These are phyloP conservation scores for Komagataella pastoris DNA, from an alignment of 805 yeast genomes.

Conservation along the genomic window DNA sequence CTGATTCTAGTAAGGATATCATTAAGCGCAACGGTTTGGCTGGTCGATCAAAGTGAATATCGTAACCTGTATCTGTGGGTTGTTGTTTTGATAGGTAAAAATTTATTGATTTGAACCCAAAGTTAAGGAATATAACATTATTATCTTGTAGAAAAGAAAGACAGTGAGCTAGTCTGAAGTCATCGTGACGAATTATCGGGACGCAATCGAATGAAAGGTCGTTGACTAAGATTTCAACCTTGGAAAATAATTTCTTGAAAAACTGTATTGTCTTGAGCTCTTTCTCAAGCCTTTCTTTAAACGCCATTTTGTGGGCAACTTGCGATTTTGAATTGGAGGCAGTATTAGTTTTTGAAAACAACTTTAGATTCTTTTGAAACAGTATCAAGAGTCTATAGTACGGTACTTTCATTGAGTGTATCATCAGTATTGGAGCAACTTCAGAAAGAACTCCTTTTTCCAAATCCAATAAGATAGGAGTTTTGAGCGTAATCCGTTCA, in stretches of 20 bases:
- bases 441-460: neutral
- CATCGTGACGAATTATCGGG: neutral
- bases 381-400: neutral
- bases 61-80: constrained; percentile 27
- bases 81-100: constrained; percentile 7
- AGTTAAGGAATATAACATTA: constrained; percentile 6
- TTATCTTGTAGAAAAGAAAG: neutral
- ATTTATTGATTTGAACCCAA: constrained; percentile 8
- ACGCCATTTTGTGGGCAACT: neutral
- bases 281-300: neutral
- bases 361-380: neutral
- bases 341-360: too few species aligned
- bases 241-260: too few species aligned
- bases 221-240: neutral
- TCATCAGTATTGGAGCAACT: neutral
- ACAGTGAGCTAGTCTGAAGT: neutral
- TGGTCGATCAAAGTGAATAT: constrained; percentile 22
- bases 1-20: neutral
- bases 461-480: neutral
- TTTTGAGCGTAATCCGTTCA: neutral
- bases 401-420: neutral
- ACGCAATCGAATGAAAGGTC: neutral
- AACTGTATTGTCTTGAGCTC: neutral
- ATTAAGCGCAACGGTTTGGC: constrained; percentile 27
- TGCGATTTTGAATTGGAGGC: neutral